phyloP scores from a whole-genome alignment of 371 early-diverging fungal species.

The Mucor velutinosus region DNA sequence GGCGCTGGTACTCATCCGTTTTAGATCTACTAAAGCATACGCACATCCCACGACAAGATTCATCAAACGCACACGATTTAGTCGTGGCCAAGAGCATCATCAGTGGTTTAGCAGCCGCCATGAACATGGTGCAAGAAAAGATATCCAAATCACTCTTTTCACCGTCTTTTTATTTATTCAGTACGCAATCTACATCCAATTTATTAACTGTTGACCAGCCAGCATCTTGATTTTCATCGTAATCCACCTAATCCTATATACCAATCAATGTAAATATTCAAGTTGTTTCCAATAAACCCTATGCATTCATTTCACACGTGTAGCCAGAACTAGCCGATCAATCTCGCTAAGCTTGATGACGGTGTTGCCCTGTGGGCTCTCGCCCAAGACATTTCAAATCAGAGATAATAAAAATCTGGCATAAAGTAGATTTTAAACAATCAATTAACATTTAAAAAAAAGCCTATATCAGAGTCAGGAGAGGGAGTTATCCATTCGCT shows the following conservation, averaged over 20 bases:
- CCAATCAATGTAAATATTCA: not conserved
- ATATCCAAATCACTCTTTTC: not conserved
- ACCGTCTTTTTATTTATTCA: not conserved
- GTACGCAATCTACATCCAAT: not conserved
- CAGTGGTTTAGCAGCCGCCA: slow-evolving; percentile 18
- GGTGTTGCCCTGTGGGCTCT: no score
- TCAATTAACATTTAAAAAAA: no score
- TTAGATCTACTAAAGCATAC: slow-evolving; percentile 30
- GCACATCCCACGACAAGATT: not conserved
- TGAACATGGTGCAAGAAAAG: slow-evolving; percentile 22
- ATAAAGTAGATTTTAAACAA: no score
- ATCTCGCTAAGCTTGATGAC: no score
- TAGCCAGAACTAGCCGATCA: not conserved
- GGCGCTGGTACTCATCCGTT: not conserved
- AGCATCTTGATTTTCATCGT: not conserved
- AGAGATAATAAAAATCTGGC: no score
- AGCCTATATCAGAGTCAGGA: no score
- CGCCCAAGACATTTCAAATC: no score
- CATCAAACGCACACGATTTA: not conserved
- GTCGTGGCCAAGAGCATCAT: slow-evolving; percentile 16
- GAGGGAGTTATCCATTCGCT: no score
- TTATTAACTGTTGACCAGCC: not conserved
- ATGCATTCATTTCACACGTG: not conserved
- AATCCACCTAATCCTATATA: not conserved
- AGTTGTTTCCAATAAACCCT: not conserved